These are phyloP conservation scores for Fomitopsis palustris DNA, from an alignment of 1,284 basidiomycete genomes.

Conservation along the genomic window DNA sequence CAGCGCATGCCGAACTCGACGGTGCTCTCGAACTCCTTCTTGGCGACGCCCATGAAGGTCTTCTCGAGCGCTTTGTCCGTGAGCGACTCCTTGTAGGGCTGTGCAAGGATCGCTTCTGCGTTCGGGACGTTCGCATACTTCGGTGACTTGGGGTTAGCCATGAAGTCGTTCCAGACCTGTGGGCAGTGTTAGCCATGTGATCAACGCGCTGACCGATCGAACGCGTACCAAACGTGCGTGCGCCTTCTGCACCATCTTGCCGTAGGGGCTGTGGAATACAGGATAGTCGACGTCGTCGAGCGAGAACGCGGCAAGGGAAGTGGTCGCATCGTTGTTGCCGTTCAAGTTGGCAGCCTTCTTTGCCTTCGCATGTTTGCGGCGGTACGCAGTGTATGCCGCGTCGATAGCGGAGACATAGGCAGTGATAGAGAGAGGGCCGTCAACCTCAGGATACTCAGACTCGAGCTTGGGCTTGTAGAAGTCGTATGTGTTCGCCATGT, in stretches of 20 bases:
- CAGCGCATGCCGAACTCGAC: conserved; percentile 79
- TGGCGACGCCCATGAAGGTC: conserved; percentile 78
- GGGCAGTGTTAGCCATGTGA: neutral
- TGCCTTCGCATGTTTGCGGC: conserved; percentile 75
- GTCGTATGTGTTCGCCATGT: conserved; percentile 98
- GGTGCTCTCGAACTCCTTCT: conserved; percentile 66
- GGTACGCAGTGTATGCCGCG: conserved; percentile 84
- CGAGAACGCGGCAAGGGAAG: conserved; percentile 51
- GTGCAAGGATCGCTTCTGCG: conserved; percentile 64
- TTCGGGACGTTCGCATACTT: conserved; percentile 75
- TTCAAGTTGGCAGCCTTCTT: conserved; percentile 48
- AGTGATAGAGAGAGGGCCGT: conserved; percentile 94
- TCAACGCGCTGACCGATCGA: neutral
- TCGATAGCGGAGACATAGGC: conserved; percentile 96
- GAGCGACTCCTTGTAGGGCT: conserved; percentile 72
- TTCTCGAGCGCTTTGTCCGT: conserved; percentile 96
- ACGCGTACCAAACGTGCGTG: conserved; percentile 75
- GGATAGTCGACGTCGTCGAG: conserved; percentile 85
- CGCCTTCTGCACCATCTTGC: conserved; percentile 98
- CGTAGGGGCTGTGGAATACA: conserved; percentile 94
- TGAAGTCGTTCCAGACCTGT: conserved; percentile 86
- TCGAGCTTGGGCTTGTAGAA: conserved; percentile 96
- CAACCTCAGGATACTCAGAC: conserved; percentile 95
- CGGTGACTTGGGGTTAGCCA: conserved; percentile 70
- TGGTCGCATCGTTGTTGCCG: conserved; percentile 32